Percentiles rank a stretch among this genome's conserved stretches.
Conservation (phyloP, 805 yeast genomes). For the Blastobotrys parvus region DNA sequence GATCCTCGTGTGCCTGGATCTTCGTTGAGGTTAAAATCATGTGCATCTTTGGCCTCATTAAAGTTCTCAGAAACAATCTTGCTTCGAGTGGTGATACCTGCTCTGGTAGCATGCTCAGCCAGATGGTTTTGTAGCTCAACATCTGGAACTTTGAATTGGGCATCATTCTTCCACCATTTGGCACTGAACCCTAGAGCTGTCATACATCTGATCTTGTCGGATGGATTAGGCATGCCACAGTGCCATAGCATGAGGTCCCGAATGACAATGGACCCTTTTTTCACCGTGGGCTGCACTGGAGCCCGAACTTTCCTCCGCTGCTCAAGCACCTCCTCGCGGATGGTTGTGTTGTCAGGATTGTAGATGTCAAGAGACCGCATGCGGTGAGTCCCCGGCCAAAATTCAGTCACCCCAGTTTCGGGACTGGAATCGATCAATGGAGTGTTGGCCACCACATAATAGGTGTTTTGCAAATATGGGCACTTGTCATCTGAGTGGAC, state of each 20-base stretch:
- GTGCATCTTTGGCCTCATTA: slow-evolving; percentile 2
- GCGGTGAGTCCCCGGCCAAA: slow-evolving; percentile 18
- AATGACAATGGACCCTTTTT: slow-evolving; percentile 14
- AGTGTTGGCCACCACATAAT: slow-evolving; percentile 12
- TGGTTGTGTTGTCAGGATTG: slow-evolving; percentile 2
- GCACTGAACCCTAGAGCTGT: slow-evolving; percentile 10
- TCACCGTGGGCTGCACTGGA: slow-evolving; percentile 13
- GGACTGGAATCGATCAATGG: slow-evolving; percentile 10
- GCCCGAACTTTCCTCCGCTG: slow-evolving; percentile 10
- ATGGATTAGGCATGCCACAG: slow-evolving; percentile 15
- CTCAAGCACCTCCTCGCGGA: slow-evolving; percentile 9
- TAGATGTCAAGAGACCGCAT: slow-evolving; percentile 5
- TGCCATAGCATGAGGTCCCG: slow-evolving; percentile 17
- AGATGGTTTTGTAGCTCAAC: slow-evolving; percentile 1
- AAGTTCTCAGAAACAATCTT: slow-evolving; percentile 1
- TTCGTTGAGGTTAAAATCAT: neutral
- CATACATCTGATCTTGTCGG: slow-evolving; percentile 14
- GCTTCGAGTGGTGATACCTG: neutral
- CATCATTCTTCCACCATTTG: slow-evolving; percentile 3
- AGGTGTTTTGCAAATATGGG: slow-evolving; percentile 5
- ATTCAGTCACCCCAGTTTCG: slow-evolving; percentile 15
- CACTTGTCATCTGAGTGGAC: slow-evolving; percentile 13
- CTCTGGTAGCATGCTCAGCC: slow-evolving; percentile 1
- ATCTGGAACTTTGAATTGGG: slow-evolving; percentile 8
- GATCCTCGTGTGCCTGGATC: neutral